Evolutionary conservation across 768 basidiomycete species (phyloP).

Genomic region (Tricholoma furcatifolium): DNA sequence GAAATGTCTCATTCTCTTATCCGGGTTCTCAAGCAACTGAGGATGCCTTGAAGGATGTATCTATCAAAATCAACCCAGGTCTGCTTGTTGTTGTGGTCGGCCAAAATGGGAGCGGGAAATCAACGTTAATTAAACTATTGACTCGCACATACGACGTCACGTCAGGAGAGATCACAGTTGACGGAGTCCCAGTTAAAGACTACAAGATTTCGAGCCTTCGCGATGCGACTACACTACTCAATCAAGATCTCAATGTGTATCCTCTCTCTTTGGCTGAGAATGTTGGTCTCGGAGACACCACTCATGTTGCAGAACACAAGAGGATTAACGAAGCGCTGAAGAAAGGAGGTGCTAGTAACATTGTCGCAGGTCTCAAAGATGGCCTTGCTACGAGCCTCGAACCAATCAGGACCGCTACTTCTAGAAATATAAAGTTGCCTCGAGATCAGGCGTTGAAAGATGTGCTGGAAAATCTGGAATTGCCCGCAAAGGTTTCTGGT

Average conservation of each 20-base stretch:
- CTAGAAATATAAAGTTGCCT: no score
- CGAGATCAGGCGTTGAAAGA: no score
- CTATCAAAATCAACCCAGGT: constrained; percentile 44
- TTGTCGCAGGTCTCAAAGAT: no score
- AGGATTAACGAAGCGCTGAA: constrained; percentile 29
- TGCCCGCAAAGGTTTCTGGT: background rate
- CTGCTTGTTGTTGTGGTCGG: constrained; percentile 57
- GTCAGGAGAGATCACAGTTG: constrained; percentile 40
- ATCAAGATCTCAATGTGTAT: constrained; percentile 46
- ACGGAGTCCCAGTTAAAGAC: constrained; percentile 35
- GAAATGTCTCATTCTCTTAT: constrained; percentile 53
- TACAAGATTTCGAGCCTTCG: constrained; percentile 42
- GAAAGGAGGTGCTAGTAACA: constrained; percentile 20
- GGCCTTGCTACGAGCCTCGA: no score
- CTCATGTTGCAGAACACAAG: constrained; percentile 12
- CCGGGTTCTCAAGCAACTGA: constrained; percentile 35
- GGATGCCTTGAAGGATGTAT: constrained; percentile 36
- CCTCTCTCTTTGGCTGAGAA: constrained; percentile 45
- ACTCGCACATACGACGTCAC: no score
- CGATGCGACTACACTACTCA: constrained; percentile 42
- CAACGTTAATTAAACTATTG: no score
- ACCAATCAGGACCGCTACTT: no score
- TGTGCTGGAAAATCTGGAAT: no score
- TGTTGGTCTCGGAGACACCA: constrained; percentile 32
- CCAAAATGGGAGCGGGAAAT: constrained; percentile 39